Evolutionary conservation across 2,329 filamentous ascomycete species (phyloP).

Genomic region (Aspergillus phoenicis): DNA sequence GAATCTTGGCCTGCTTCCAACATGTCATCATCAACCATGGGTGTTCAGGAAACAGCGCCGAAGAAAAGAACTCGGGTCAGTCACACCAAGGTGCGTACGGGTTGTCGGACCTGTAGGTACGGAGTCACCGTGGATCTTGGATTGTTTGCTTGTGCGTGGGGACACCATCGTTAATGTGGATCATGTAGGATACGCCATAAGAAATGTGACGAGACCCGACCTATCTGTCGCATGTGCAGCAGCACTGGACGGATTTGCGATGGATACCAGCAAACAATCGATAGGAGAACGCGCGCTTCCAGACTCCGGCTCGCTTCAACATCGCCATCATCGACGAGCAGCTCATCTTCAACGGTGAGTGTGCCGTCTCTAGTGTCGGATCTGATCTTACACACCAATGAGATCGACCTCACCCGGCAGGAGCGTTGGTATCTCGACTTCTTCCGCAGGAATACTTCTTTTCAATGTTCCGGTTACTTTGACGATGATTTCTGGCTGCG

Average conservation of each 20-base stretch:
- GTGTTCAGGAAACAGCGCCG: not conserved
- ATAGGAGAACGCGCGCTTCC: not conserved
- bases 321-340: not conserved
- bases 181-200: constrained; percentile 5
- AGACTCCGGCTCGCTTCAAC: not conserved
- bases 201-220: constrained; percentile 3
- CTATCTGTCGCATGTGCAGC: constrained; percentile 6
- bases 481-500: constrained; percentile 21
- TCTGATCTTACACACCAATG: constrained; percentile 1
- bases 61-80: not conserved
- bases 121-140: not conserved
- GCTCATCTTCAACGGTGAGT: not conserved
- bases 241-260: not conserved
- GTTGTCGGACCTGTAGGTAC: constrained; percentile 7
- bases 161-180: not conserved
- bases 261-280: constrained; percentile 4
- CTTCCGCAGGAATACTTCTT: not conserved
- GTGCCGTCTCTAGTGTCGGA: not conserved
- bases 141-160: not conserved
- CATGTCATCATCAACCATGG: not conserved
- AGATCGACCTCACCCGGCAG: constrained; percentile 1
- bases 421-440: constrained; percentile 6
- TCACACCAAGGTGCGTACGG: constrained; percentile 6
- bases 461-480: constrained; percentile 5
- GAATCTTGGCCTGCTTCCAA: not conserved